A percentile compares a stretch with the other conserved stretches of the same genome.
phyloP scores from a whole-genome alignment of 108 stramenopile species.

The Parietichytrium sp. region DNA sequence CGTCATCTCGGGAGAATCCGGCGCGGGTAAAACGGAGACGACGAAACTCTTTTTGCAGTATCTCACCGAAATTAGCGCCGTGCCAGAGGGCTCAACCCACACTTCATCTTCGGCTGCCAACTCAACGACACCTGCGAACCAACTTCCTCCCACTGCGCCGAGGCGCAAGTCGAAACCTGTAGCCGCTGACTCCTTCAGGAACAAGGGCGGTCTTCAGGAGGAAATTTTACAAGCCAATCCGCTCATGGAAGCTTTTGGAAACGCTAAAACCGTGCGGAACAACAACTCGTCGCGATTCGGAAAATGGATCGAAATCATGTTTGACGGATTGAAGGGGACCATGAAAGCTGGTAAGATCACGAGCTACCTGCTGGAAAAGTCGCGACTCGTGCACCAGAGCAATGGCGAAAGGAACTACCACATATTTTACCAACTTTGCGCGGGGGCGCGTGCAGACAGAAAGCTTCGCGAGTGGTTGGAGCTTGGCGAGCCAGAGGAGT shows the following conservation, averaged over 20 bases:
- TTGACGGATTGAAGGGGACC: conserved; percentile 18
- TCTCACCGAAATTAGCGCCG: conserved; percentile 45
- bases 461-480: neutral
- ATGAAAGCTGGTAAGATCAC: conserved; percentile 47
- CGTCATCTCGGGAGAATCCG: conserved; percentile 60
- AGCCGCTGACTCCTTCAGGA: conserved; percentile 42
- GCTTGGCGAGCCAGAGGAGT: conserved; percentile 46
- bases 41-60: conserved; percentile 81
- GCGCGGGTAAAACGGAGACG: conserved; percentile 61
- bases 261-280: conserved; percentile 56
- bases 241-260: conserved; percentile 57
- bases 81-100: neutral
- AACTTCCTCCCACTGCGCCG: neutral
- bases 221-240: conserved; percentile 54
- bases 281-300: conserved; percentile 66
- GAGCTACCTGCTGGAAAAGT: conserved; percentile 69
- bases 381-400: conserved; percentile 54
- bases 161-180: neutral
- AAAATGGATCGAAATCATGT: conserved; percentile 63
- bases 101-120: neutral
- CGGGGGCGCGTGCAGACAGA: neutral
- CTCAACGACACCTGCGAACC: neutral
- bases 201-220: conserved; percentile 41
- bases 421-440: conserved; percentile 65
- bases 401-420: conserved; percentile 65